Conservation (phyloP, 768 basidiomycete species). For the Ramaria sp. region DNA sequence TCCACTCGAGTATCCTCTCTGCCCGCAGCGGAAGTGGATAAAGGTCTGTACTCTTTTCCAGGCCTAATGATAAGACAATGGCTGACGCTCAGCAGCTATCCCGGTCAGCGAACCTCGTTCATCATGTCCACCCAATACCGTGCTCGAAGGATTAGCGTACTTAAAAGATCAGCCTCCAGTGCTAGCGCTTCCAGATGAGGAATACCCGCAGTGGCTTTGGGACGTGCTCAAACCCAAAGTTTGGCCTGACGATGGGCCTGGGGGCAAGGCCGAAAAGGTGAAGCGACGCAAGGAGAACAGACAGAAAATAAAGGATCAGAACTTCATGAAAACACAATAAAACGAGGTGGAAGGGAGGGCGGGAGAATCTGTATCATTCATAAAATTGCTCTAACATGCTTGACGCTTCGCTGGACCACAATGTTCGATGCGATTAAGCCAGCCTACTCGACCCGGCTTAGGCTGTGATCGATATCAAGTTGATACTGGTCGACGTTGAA, state of each 20-base stretch:
- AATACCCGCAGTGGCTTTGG: conserved; percentile 90
- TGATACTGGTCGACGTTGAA: no score
- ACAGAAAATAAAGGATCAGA: conserved; percentile 66
- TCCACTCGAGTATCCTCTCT: neutral
- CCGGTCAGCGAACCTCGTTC: conserved; percentile 26
- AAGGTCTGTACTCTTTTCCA: neutral
- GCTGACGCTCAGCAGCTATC: neutral
- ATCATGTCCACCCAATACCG: conserved; percentile 61
- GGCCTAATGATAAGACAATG: neutral
- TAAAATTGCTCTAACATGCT: no score
- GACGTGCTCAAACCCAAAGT: conserved; percentile 51
- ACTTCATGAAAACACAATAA: conserved; percentile 78
- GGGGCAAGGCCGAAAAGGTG: conserved; percentile 47
- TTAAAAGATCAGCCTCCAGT: conserved; percentile 75
- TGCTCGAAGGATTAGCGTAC: conserved; percentile 73
- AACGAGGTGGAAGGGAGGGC: neutral
- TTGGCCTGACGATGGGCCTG: conserved; percentile 61
- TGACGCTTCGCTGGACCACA: no score
- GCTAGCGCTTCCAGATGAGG: conserved; percentile 65
- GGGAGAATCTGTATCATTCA: neutral
- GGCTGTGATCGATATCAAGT: no score
- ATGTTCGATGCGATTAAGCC: no score
- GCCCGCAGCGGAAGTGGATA: neutral
- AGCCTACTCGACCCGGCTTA: no score
- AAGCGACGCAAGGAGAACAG: conserved; percentile 51